Base-by-base conservation (phyloP, 129 eudicot genomes). In the Escallonia herrerae region DNA sequence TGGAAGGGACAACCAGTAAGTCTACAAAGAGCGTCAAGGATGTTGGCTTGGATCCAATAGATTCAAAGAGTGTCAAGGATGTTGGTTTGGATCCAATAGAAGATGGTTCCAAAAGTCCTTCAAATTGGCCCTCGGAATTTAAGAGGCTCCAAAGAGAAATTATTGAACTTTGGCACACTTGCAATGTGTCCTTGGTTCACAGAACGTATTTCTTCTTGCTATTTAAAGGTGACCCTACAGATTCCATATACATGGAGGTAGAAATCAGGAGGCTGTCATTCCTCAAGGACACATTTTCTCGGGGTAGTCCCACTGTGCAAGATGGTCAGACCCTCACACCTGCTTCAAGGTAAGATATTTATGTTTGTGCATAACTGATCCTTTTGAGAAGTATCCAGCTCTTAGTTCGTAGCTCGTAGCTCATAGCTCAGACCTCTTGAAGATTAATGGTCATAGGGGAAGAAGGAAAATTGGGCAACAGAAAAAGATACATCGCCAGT, bases 161-260 rank as follows among this genome's bases (percentile, higher is more conserved):
- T 14, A 72, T 89, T 55, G 68, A 79, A 65, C 84, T 89, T 50
- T 93, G 99, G 99, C 76, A 86, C 54, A 78, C 79, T 57, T 93
- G 99, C 87, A 79, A 89, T 65, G 78, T 84, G 60, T 78, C 99
- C 39, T 78, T 93, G 63, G 84, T 89, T 63, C 96, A 93, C 67
- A 82, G 99, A 74, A 79, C 96, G 39, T 82, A 83, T 68, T 89
- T 93, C 87, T 83, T 79, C 74, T 76, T 89, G 69, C 78, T 93
- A 39, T 89, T 93, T 53, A 81, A 86, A 65, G 96, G 95, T 39
- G 99, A 89, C 62, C 84, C 80, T 8, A 52, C 86, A 8, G 99
- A 93, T 63, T 82, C 96, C 39, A 80, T 93, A 68, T 93, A 88
- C 85, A 77, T 93, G 82, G 91, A 88, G 78, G 99, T 93, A 48